phyloP scores from a whole-genome alignment of 495 filamentous ascomycete genomes.

The Lasiosphaeriaceae sp. region DNA sequence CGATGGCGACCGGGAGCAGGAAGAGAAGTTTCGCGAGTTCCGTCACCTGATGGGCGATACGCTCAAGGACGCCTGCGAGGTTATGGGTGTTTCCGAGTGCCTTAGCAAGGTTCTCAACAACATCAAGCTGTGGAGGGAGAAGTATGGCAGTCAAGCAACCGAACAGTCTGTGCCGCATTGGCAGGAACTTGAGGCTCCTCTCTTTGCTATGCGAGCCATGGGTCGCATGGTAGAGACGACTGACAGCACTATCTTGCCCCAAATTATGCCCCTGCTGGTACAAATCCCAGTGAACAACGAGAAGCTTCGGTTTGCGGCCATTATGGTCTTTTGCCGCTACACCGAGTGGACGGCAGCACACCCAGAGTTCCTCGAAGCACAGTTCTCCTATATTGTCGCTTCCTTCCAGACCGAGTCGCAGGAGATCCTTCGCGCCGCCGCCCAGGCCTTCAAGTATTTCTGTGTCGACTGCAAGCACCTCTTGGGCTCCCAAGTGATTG shows the following conservation, averaged over 20 bases:
- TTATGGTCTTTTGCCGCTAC: slow-evolving; percentile 94
- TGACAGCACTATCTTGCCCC: slow-evolving; percentile 78
- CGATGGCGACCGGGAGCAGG: slow-evolving; percentile 89
- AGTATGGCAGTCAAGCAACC: slow-evolving; percentile 70
- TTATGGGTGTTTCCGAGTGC: slow-evolving; percentile 88
- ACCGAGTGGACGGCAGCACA: slow-evolving; percentile 97
- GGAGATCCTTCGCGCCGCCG: slow-evolving; percentile 86
- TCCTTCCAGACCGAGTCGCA: slow-evolving; percentile 81
- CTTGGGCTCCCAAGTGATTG: slow-evolving; percentile 69
- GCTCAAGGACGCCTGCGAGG: slow-evolving; percentile 93
- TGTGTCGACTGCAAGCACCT: slow-evolving; percentile 89
- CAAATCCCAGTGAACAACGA: slow-evolving; percentile 95
- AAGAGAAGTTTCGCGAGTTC: slow-evolving; percentile 97
- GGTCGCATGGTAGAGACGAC: slow-evolving; percentile 91
- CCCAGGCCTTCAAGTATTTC: slow-evolving; percentile 93
- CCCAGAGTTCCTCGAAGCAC: slow-evolving; percentile 82
- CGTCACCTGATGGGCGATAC: slow-evolving; percentile 97
- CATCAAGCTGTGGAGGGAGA: slow-evolving; percentile 82
- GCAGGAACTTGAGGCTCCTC: slow-evolving; percentile 91
- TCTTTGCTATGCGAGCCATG: slow-evolving; percentile 96
- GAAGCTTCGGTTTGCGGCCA: slow-evolving; percentile 92
- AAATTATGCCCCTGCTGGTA: slow-evolving; percentile 86
- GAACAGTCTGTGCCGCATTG: slow-evolving; percentile 83
- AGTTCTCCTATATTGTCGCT: slow-evolving; percentile 89
- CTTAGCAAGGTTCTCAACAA: slow-evolving; percentile 78